Evolutionary conservation across 2,329 filamentous ascomycete genomes (phyloP).

Genomic region (Fonsecaea multimorphosa): DNA sequence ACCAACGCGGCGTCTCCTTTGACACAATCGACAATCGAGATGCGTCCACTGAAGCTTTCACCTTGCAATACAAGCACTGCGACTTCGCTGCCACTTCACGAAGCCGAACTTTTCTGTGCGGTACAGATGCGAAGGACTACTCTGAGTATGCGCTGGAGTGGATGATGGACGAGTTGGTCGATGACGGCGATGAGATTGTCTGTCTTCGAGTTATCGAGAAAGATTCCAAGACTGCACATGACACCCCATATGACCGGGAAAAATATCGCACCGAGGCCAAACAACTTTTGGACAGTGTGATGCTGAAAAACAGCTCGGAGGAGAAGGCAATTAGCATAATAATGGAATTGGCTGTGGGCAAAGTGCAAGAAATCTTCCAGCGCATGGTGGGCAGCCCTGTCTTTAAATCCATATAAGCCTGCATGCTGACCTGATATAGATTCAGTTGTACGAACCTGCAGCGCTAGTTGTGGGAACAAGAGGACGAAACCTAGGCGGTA

Average conservation of each 20-base stretch:
- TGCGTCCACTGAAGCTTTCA: conserved; percentile 75
- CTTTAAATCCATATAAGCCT: conserved; percentile 3
- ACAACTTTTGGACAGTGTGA: conserved; percentile 74
- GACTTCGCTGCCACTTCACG: conserved; percentile 81
- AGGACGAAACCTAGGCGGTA: conserved; percentile 80
- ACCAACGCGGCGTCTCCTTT: conserved; percentile 73
- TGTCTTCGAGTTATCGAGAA: conserved; percentile 88
- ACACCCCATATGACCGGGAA: conserved; percentile 66
- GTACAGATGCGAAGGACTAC: conserved; percentile 88
- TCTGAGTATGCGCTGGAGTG: conserved; percentile 91
- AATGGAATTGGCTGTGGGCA: conserved; percentile 86
- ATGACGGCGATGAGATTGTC: conserved; percentile 91
- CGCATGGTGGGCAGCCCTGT: conserved; percentile 67
- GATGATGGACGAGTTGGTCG: conserved; percentile 88
- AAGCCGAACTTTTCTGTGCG: conserved; percentile 87
- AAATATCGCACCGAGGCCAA: conserved; percentile 79
- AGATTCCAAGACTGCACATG: conserved; percentile 71
- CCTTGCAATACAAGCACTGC: conserved; percentile 82
- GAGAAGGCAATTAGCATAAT: conserved; percentile 80
- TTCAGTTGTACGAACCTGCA: conserved; percentile 87
- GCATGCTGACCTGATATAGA: conserved; percentile 59
- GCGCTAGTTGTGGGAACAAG: conserved; percentile 90
- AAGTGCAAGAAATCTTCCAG: conserved; percentile 88
- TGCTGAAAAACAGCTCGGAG: conserved; percentile 79
- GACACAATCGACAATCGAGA: conserved; percentile 73